These are phyloP conservation scores for Verbascum thapsus DNA, from an alignment of 257 asterid genomes.

Conservation along the genomic window DNA sequence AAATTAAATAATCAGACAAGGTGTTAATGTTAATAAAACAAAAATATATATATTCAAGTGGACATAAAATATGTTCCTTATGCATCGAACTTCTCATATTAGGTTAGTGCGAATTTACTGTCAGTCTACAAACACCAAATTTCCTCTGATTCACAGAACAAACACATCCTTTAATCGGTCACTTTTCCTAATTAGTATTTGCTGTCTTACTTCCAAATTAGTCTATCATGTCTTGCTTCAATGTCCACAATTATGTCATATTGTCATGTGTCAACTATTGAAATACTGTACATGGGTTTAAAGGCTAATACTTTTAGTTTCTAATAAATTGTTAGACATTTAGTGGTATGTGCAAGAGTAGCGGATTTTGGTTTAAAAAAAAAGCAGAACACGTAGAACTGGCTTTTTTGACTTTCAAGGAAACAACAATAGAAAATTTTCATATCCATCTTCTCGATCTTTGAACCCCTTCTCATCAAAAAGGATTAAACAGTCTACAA, in stretches of 20 bases:
- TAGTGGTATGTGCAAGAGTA: not conserved
- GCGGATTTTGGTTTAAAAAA: not conserved
- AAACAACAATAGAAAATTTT: not conserved
- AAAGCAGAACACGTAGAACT: not conserved
- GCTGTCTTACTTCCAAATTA: too few species aligned
- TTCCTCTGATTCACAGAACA: not conserved
- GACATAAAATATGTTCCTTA: not conserved
- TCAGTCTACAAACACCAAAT: not conserved
- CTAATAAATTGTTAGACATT: not conserved
- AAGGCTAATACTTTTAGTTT: not conserved
- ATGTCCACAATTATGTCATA: not conserved
- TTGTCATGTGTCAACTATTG: conserved; percentile 1
- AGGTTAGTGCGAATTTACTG: not conserved
- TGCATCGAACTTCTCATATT: not conserved
- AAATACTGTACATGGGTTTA: not conserved
- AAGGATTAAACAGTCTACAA: conserved; percentile 2
- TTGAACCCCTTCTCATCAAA: not conserved
- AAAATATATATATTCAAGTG: not conserved
- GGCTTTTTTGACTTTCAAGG: not conserved
- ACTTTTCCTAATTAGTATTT: not conserved
- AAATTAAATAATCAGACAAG: conserved; percentile 5
- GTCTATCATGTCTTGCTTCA: too few species aligned
- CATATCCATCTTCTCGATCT: not conserved
- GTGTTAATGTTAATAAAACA: not conserved
- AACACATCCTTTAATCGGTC: not conserved